Conservation (phyloP, 768 basidiomycete species). For the Mrakia frigida region DNA sequence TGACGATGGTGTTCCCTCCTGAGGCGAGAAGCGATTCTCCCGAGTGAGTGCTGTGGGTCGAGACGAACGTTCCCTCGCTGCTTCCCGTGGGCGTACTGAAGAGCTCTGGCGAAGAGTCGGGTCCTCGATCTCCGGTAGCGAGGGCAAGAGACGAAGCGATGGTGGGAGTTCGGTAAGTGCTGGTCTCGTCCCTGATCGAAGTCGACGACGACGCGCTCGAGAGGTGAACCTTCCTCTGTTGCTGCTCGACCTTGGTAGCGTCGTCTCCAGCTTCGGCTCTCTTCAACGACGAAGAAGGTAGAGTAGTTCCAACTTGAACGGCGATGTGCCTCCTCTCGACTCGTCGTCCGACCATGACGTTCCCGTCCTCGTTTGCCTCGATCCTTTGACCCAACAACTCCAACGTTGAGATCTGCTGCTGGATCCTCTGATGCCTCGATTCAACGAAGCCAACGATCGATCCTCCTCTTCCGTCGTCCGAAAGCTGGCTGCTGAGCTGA, state of each 20-base stretch:
- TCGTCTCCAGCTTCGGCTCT: background rate
- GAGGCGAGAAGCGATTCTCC: background rate
- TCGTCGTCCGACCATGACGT: background rate
- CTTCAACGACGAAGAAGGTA: background rate
- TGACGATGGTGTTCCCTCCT: background rate
- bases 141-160: background rate
- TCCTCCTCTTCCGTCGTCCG: background rate
- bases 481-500: background rate
- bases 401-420: slow-evolving; percentile 3
- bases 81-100: too few relatives aligned
- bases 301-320: background rate
- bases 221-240: background rate
- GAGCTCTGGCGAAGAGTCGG: background rate
- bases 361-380: background rate
- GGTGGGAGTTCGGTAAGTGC: background rate
- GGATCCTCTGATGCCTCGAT: background rate
- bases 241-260: too few relatives aligned
- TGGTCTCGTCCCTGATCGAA: background rate
- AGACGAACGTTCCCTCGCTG: background rate
- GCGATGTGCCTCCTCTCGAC: slow-evolving; percentile 3
- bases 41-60: background rate
- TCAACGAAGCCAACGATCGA: background rate
- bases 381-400: slow-evolving; percentile 14
- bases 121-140: background rate
- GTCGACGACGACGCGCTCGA: background rate